Percentiles rank a stretch among this genome's conserved stretches.
Conservation (phyloP, 345 rosid genomes). For the Populus nigra region DNA sequence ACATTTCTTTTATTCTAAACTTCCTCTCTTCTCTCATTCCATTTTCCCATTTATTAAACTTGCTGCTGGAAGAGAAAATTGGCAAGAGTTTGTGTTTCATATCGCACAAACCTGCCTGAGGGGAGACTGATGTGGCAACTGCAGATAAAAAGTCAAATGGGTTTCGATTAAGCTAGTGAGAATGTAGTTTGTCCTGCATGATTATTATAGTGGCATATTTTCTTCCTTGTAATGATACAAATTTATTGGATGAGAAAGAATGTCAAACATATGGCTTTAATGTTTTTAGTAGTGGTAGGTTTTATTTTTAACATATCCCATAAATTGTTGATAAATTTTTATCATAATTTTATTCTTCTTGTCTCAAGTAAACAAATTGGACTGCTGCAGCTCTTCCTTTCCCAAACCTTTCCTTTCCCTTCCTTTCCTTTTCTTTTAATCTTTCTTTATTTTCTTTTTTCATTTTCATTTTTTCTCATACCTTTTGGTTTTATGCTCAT, state of each 20-base stretch:
- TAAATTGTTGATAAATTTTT: background rate
- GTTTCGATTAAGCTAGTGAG: background rate
- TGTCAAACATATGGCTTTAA: no score
- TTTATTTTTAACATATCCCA: no score
- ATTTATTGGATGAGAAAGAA: no score
- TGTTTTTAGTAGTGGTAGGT: no score
- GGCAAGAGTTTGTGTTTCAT: no score
- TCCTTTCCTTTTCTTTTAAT: background rate
- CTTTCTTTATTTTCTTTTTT: background rate
- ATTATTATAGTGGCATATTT: no score
- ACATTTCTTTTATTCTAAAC: background rate
- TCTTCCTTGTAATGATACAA: no score
- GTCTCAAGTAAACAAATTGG: background rate
- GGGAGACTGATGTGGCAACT: no score
- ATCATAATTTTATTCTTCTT: background rate
- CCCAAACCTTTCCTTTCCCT: background rate
- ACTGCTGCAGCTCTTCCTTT: no score
- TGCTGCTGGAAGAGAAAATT: background rate
- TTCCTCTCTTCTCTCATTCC: background rate
- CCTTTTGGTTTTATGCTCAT: conserved; percentile 4
- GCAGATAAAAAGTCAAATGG: no score
- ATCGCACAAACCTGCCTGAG: no score
- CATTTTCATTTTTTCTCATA: background rate
- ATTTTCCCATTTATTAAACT: background rate
- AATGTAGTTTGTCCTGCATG: background rate